Conservation (phyloP, 805 yeast species). For the Kodamaea kaohsiungensis region DNA sequence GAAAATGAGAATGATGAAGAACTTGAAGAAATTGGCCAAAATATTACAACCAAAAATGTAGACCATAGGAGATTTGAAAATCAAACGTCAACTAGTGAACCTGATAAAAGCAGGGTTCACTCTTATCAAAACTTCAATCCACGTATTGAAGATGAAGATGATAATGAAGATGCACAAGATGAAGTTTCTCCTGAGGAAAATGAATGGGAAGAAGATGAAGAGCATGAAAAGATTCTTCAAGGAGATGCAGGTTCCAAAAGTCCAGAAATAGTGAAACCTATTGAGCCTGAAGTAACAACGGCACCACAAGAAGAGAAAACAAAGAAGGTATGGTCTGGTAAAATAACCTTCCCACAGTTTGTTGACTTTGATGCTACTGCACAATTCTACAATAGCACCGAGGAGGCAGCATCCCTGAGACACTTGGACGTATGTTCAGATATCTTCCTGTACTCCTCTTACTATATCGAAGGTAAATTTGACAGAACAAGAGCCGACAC, state of each 20-base stretch:
- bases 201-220: constrained; percentile 7
- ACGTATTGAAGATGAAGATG: constrained; percentile 26
- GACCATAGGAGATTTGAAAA: constrained; percentile 36
- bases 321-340: constrained; percentile 47
- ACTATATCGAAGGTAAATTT: constrained; percentile 65
- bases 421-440: constrained; percentile 28
- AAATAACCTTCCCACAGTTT: constrained; percentile 49
- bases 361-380: constrained; percentile 42
- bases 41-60: constrained; percentile 31
- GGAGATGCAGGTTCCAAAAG: background rate
- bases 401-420: constrained; percentile 21
- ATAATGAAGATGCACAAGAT: constrained; percentile 7
- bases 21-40: constrained; percentile 26
- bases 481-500: constrained; percentile 53
- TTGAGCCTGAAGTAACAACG: background rate
- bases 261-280: background rate
- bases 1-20: constrained; percentile 40
- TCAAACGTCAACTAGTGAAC: background rate
- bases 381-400: constrained; percentile 38
- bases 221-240: constrained; percentile 5
- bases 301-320: background rate
- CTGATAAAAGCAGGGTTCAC: background rate
- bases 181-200: constrained; percentile 2
- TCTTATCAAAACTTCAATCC: constrained; percentile 22
- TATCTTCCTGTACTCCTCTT: constrained; percentile 26